A percentile compares a stretch with the other conserved stretches of the same genome.
Conservation (phyloP, 805 yeast species). For the Grigorovia transvaalensis region DNA sequence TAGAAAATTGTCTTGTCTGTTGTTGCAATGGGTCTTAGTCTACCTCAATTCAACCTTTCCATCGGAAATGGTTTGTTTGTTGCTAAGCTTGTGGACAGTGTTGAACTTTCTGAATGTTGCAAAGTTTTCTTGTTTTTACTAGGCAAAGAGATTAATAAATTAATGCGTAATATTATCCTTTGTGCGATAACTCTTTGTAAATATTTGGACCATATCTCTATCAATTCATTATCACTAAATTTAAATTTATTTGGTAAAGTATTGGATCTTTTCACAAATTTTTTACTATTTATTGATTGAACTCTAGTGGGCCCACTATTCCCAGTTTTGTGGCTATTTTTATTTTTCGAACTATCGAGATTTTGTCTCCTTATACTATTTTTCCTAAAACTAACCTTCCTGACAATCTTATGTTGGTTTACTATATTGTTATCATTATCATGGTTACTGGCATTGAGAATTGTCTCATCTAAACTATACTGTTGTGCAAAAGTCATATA, state of each 20-base stretch:
- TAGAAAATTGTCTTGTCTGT: background rate
- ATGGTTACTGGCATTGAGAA: background rate
- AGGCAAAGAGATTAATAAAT: background rate
- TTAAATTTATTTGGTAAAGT: conserved; percentile 1
- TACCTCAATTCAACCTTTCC: background rate
- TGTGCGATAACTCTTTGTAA: conserved; percentile 24
- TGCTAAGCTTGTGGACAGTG: background rate
- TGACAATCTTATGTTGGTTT: background rate
- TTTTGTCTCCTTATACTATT: background rate
- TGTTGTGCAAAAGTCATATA: background rate
- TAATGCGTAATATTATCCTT: conserved; percentile 25
- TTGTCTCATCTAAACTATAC: background rate
- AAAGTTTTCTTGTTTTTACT: background rate
- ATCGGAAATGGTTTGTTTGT: background rate
- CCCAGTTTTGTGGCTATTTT: background rate
- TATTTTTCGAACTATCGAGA: background rate
- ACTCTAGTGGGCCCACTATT: background rate
- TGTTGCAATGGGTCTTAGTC: background rate
- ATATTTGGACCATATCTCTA: conserved; percentile 27
- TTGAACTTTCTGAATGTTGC: background rate
- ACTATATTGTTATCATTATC: background rate
- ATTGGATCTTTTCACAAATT: background rate
- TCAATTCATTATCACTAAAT: background rate
- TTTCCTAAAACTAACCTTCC: background rate
- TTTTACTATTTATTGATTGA: background rate